Conservation (phyloP, 352 stramenopile genomes). For the Globisporangium yorkense region DNA sequence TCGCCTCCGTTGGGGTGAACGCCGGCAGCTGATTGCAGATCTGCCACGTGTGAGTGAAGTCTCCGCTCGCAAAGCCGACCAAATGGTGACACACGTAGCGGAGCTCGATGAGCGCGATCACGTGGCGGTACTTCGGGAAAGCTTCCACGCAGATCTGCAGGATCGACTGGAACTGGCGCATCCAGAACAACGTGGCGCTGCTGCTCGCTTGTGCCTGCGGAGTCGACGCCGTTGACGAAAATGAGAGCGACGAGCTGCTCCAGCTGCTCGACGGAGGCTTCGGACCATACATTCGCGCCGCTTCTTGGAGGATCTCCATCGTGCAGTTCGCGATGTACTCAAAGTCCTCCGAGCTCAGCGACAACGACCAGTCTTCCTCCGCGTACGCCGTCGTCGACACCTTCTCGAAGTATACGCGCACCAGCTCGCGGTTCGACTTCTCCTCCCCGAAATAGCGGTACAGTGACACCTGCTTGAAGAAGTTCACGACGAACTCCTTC, state of each 20-base stretch:
- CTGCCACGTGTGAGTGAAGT: constrained; percentile 73
- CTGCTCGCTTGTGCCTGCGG: constrained; percentile 22
- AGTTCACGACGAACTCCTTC: constrained; percentile 50
- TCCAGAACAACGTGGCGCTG: constrained; percentile 69
- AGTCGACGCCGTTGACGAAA: constrained; percentile 31
- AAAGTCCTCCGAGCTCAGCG: constrained; percentile 32
- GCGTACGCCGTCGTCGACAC: constrained; percentile 63
- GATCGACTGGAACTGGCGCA: constrained; percentile 74
- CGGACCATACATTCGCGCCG: constrained; percentile 61
- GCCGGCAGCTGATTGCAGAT: constrained; percentile 56
- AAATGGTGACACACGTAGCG: constrained; percentile 82
- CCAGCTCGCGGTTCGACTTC: constrained; percentile 62
- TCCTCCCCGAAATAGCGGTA: constrained; percentile 68
- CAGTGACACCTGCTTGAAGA: constrained; percentile 67
- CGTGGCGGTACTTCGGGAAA: constrained; percentile 59
- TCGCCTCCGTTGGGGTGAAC: constrained; percentile 33
- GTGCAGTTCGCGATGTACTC: constrained; percentile 52
- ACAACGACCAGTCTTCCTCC: constrained; percentile 51
- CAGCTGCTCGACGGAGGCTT: constrained; percentile 18
- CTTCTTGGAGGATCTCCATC: constrained; percentile 74
- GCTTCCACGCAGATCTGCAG: constrained; percentile 56
- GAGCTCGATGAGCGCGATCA: constrained; percentile 70
- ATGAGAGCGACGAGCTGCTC: constrained; percentile 26
- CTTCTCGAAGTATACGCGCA: constrained; percentile 80
- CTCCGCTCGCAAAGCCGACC: constrained; percentile 45